A percentile compares a stretch with the other conserved stretches of the same genome.
phyloP scores from a whole-genome alignment of 2,329 filamentous ascomycete genomes.

The Volutella citrinella region DNA sequence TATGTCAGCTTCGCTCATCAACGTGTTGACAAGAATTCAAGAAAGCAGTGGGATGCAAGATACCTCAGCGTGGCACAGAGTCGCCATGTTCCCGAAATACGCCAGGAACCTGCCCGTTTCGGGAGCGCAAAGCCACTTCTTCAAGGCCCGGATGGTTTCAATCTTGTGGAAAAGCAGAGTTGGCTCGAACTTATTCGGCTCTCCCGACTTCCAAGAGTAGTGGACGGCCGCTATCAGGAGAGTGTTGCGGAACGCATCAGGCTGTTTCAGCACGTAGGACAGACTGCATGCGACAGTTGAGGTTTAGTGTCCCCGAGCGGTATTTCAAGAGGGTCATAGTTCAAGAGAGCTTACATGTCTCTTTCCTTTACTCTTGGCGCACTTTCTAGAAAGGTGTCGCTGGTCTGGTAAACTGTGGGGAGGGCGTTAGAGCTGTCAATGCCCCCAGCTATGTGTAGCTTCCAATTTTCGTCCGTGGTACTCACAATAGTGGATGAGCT shows the following conservation, averaged over 20 bases:
- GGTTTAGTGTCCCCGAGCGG: no score
- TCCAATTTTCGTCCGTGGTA: no score
- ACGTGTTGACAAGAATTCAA: neutral
- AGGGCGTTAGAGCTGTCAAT: no score
- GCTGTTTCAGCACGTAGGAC: slow-evolving; percentile 13
- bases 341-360: slow-evolving; percentile 5
- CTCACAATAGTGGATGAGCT: slow-evolving; percentile 23
- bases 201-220: slow-evolving; percentile 20
- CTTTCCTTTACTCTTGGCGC: slow-evolving; percentile 6
- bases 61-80: slow-evolving; percentile 19
- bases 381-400: slow-evolving; percentile 4
- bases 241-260: slow-evolving; percentile 18
- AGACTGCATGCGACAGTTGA: slow-evolving; percentile 3
- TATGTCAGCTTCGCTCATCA: neutral
- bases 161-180: slow-evolving; percentile 22
- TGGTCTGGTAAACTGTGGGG: slow-evolving; percentile 19
- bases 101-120: slow-evolving; percentile 11
- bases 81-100: slow-evolving; percentile 17
- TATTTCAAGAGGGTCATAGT: rapidly evolving
- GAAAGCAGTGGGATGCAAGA: rapidly evolving
- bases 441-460: no score
- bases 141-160: slow-evolving; percentile 13
- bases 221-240: slow-evolving; percentile 17
- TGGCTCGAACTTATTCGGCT: slow-evolving; percentile 13
- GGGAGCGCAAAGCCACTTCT: slow-evolving; percentile 13